Percentiles rank a stretch among this genome's conserved stretches.
Evolutionary conservation across 768 basidiomycete genomes (phyloP).

Genomic region (Multifurca ochricompacta): DNA sequence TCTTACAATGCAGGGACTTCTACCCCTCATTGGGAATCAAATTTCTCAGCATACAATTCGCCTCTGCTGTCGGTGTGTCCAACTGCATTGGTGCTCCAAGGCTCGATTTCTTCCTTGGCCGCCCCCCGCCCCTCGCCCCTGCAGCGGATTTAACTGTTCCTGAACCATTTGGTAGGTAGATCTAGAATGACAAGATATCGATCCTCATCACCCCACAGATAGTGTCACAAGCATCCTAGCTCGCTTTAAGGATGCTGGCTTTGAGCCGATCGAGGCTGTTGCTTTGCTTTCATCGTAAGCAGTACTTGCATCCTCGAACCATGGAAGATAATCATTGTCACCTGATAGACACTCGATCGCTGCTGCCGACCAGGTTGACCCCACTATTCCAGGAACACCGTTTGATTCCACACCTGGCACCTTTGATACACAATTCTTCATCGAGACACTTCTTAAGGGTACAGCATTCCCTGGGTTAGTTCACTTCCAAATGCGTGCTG

Average conservation of each 20-base stretch:
- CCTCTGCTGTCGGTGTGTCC: slow-evolving; percentile 28
- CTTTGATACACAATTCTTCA: slow-evolving; percentile 27
- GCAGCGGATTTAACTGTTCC: slow-evolving; percentile 30
- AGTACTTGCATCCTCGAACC: not conserved
- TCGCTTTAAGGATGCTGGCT: slow-evolving; percentile 31
- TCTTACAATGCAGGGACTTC: not conserved
- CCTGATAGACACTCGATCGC: slow-evolving; percentile 22
- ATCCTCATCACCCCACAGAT: slow-evolving; percentile 2
- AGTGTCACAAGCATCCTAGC: slow-evolving; percentile 23
- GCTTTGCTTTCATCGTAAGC: slow-evolving; percentile 30
- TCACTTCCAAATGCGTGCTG: not conserved
- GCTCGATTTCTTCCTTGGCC: slow-evolving; percentile 30
- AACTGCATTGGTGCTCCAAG: slow-evolving; percentile 32
- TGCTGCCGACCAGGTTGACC: slow-evolving; percentile 22
- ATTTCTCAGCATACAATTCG: slow-evolving; percentile 28
- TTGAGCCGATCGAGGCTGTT: slow-evolving; percentile 30
- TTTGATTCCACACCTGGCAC: slow-evolving; percentile 26
- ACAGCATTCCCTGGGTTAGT: slow-evolving; percentile 26
- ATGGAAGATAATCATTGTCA: slow-evolving; percentile 15
- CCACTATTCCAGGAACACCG: slow-evolving; percentile 28
- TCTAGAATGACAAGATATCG: not conserved
- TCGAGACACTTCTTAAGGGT: slow-evolving; percentile 32
- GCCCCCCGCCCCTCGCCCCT: slow-evolving; percentile 24
- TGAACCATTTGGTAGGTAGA: slow-evolving; percentile 25
- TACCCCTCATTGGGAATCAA: not conserved